These are phyloP conservation scores for Zasmidium cellare DNA, from an alignment of 2,329 filamentous ascomycete genomes.

Conservation along the genomic window DNA sequence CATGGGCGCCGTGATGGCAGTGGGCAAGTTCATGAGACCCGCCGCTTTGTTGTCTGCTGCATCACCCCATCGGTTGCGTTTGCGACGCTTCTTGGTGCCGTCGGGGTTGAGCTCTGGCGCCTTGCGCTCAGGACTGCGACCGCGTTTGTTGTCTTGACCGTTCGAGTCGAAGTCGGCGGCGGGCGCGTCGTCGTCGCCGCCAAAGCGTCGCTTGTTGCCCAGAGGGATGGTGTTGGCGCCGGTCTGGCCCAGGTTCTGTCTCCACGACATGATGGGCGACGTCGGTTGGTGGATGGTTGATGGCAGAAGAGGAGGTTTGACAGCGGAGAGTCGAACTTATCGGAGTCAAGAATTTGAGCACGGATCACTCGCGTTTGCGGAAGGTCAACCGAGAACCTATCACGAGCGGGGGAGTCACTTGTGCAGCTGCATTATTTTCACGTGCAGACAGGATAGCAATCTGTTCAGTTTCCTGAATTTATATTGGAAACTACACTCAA, in stretches of 20 bases:
- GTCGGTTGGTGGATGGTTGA: constrained; percentile 6
- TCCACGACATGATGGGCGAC: constrained; percentile 58
- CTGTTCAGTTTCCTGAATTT: too few relatives aligned
- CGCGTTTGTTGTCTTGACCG: constrained; percentile 67
- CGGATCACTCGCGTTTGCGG: background rate
- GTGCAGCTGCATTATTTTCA: too few relatives aligned
- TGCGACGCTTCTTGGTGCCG: constrained; percentile 87
- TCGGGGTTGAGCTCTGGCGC: constrained; percentile 53
- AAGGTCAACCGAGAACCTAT: background rate
- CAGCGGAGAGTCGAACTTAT: background rate
- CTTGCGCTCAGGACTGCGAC: constrained; percentile 71
- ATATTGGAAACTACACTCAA: constrained; percentile 10
- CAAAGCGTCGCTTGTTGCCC: constrained; percentile 79
- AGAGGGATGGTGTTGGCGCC: constrained; percentile 98
- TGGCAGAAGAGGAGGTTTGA: background rate
- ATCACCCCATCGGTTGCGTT: constrained; percentile 98
- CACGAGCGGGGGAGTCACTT: too few relatives aligned
- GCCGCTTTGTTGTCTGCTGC: constrained; percentile 97
- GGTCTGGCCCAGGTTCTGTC: constrained; percentile 76
- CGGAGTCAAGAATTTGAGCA: too few relatives aligned
- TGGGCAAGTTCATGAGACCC: constrained; percentile 94
- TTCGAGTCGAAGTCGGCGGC: constrained; percentile 27
- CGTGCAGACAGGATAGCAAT: too few relatives aligned
- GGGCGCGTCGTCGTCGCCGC: constrained; percentile 58
- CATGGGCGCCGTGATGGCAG: constrained; percentile 96